phyloP scores from a whole-genome alignment of 2,329 filamentous ascomycete genomes.

The Colletotrichum tofieldiae region DNA sequence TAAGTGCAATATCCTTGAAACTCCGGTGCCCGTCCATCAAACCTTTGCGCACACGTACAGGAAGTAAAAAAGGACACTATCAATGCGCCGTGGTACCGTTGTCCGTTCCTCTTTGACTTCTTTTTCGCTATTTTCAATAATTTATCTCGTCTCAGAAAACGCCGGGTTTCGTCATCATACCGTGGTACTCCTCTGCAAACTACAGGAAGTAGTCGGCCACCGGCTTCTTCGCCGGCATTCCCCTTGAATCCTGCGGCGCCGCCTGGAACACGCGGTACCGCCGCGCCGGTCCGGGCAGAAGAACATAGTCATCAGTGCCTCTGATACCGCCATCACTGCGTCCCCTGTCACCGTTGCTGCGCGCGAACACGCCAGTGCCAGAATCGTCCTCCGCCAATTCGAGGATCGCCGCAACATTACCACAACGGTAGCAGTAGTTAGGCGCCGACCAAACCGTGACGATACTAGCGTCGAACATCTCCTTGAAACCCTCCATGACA shows the following conservation, averaged over 20 bases:
- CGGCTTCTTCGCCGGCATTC: slow-evolving; percentile 99
- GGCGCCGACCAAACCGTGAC: slow-evolving; percentile 99
- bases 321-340: slow-evolving; percentile 66
- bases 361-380: slow-evolving; percentile 79
- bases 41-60: slow-evolving; percentile 5
- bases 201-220: slow-evolving; percentile 96
- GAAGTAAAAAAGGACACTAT: neutral
- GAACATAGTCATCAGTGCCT: slow-evolving; percentile 44
- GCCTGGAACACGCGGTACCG: slow-evolving; percentile 97
- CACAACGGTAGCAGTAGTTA: slow-evolving; percentile 97
- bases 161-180: slow-evolving; percentile 31
- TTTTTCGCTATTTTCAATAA: slow-evolving; percentile 10
- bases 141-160: neutral
- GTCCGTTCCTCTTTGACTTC: slow-evolving; percentile 3
- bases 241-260: slow-evolving; percentile 93
- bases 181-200: slow-evolving; percentile 44
- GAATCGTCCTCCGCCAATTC: slow-evolving; percentile 91
- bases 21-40: slow-evolving; percentile 19
- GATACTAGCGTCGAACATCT: slow-evolving; percentile 97
- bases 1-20: slow-evolving; percentile 14
- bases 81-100: slow-evolving; percentile 12
- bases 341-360: slow-evolving; percentile 80
- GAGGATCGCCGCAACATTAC: slow-evolving; percentile 94
- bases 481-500: slow-evolving; percentile 99
- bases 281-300: slow-evolving; percentile 80